Evolutionary conservation across 164 flowering plant species (phyloP).

Genomic region (Amborella trichopoda): DNA sequence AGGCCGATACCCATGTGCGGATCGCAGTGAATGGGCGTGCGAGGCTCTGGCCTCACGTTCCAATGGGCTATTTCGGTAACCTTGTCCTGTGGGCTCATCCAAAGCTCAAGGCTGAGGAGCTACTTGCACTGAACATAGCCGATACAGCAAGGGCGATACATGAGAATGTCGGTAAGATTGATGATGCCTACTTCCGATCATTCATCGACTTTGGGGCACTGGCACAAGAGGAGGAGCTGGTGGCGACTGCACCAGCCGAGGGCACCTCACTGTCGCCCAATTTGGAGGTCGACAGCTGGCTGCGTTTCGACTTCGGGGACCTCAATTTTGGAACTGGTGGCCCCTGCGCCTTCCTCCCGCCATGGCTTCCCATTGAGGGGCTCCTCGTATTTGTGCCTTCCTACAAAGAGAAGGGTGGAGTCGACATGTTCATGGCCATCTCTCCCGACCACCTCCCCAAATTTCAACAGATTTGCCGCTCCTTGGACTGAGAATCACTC

Average conservation of each 20-base stretch:
- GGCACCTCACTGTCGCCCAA: constrained; percentile 2
- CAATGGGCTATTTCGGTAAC: constrained; percentile 10
- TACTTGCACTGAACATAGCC: constrained; percentile 2
- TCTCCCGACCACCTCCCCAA: background rate
- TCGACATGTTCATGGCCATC: constrained; percentile 4
- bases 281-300: constrained; percentile 11
- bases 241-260: background rate
- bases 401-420: constrained; percentile 6
- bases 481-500: constrained; percentile 1
- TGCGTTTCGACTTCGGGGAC: constrained; percentile 7
- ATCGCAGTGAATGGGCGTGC: constrained; percentile 8
- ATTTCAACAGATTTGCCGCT: background rate
- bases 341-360: constrained; percentile 9
- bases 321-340: constrained; percentile 13
- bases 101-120: constrained; percentile 5
- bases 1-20: constrained; percentile 2
- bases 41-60: constrained; percentile 3
- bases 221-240: constrained; percentile 1
- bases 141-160: constrained; percentile 5
- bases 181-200: constrained; percentile 9
- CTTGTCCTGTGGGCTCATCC: constrained; percentile 11
- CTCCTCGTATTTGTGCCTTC: constrained; percentile 7
- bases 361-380: constrained; percentile 8
- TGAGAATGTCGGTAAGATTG: constrained; percentile 4
- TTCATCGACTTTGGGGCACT: constrained; percentile 10